A percentile compares a stretch with the other conserved stretches of the same genome.
Evolutionary conservation across 116 monocot genomes (phyloP).

Genomic region (Posidonia oceanica): DNA sequence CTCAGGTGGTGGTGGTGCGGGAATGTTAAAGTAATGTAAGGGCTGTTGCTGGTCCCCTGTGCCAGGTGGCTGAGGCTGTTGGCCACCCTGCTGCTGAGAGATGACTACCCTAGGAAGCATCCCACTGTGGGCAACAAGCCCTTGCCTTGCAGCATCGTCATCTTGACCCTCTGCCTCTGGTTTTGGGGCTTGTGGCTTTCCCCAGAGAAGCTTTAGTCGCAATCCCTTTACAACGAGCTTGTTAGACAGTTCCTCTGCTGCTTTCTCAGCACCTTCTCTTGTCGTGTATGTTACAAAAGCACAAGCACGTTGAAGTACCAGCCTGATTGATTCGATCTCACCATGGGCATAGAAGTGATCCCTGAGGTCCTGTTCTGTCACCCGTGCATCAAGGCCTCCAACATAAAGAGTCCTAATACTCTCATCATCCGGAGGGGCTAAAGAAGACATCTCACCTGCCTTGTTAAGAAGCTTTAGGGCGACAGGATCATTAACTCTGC

Average conservation of each 20-base stretch:
- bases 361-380: conserved; percentile 78
- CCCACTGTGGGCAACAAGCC: conserved; percentile 48
- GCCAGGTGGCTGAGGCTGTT: conserved; percentile 54
- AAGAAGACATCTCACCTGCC: conserved; percentile 96
- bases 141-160: conserved; percentile 42
- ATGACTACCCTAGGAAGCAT: conserved; percentile 81
- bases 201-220: conserved; percentile 92
- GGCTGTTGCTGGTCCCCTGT: conserved; percentile 26
- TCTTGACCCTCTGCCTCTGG: conserved; percentile 29
- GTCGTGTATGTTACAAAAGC: conserved; percentile 94
- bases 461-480: conserved; percentile 82
- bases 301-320: conserved; percentile 84
- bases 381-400: conserved; percentile 76
- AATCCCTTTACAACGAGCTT: conserved; percentile 87
- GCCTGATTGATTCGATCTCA: conserved; percentile 80
- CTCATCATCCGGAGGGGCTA: conserved; percentile 88
- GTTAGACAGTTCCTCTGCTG: conserved; percentile 92
- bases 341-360: conserved; percentile 93
- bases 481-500: conserved; percentile 93
- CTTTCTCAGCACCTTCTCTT: conserved; percentile 77
- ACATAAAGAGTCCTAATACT: conserved; percentile 89
- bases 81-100: conserved; percentile 66
- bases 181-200: conserved; percentile 76
- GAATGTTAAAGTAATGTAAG: conserved; percentile 69
- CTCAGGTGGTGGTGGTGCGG: conserved; percentile 39